Percentiles rank a stretch among this genome's conserved stretches.
These are phyloP conservation scores for Pichia sp. DNA, from an alignment of 1,139 yeast genomes.

Conservation along the genomic window DNA sequence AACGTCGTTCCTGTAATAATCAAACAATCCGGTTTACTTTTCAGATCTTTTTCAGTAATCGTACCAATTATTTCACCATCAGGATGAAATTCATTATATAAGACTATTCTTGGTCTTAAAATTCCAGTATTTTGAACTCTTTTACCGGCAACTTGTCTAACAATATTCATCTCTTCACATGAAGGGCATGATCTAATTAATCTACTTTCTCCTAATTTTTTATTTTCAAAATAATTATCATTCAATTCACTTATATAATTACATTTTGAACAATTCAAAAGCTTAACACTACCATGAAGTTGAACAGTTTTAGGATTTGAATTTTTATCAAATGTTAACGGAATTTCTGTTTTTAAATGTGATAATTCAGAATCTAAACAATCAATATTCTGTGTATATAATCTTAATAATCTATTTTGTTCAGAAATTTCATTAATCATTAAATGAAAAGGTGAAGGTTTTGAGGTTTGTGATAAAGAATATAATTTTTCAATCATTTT, in stretches of 20 bases:
- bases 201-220: conserved; percentile 9
- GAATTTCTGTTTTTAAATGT: conserved; percentile 43
- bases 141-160: conserved; percentile 55
- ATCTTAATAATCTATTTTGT: conserved; percentile 57
- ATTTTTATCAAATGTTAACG: conserved; percentile 30
- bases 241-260: conserved; percentile 41
- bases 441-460: conserved; percentile 69
- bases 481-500: conserved; percentile 64
- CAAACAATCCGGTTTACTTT: conserved; percentile 64
- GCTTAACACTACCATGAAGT: conserved; percentile 71
- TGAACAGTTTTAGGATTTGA: conserved; percentile 56
- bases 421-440: conserved; percentile 54
- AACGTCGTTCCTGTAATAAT: conserved; percentile 82
- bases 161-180: conserved; percentile 46
- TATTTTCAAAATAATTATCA: conserved; percentile 29
- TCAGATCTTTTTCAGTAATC: conserved; percentile 62
- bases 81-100: conserved; percentile 84
- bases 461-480: conserved; percentile 47
- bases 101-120: conserved; percentile 73
- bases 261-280: conserved; percentile 73
- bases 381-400: conserved; percentile 76
- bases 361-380: conserved; percentile 38
- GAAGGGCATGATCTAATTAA: conserved; percentile 50
- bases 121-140: conserved; percentile 71
- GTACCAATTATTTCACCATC: conserved; percentile 78